Base-by-base conservation (phyloP, 805 yeast genomes). In the Myxozyma neotropica region DNA sequence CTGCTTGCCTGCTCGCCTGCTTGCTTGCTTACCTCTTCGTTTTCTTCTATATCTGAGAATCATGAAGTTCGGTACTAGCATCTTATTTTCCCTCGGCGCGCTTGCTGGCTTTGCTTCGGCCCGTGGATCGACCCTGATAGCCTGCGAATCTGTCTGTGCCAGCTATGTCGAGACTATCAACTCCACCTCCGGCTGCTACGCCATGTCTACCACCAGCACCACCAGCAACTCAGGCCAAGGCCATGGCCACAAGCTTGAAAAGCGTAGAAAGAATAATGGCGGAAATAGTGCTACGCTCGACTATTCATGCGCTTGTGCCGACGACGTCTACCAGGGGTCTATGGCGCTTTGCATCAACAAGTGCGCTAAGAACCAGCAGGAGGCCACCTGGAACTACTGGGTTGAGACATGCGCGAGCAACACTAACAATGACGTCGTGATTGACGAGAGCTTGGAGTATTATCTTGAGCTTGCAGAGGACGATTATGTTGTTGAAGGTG, bases 221-320 rank as follows among this genome's bases (percentile, higher is more conserved):
- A 29, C 10, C 33, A 10, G 33, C 33, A 29, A 10, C 33, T 10
- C 6, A 6, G 10, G 33, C 10, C 6, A 10, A 29, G 33, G 10
- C 6, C 10, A 29, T 10, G 10, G 33, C 33, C 42, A 47, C 40
- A 15, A 21, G 26, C 42, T 47, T 13, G 52, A 33, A 26, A 31
- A 33, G 39, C 42, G 42, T 12, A 13, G 29, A 7, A 33, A 23
- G 27, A 36, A 27, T 12, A 10, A n/a, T 8, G 12, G 17, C 40
- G 13, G 27, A 21, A 24, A 15, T 5, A 19, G 24, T 31, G 23
- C 31, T 19, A 49, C 43, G 3, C n/a, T 38, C 26, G 47, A 58
- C 42, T 49, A 49, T 36, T 27, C 36, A 3, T 58, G 58, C 31
- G 38, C 39, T 24, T 58, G 61, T 39, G 21, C 54, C 12, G 52